A percentile compares a stretch with the other conserved stretches of the same genome.
These are phyloP conservation scores for Hypoxylon sp. DNA, from an alignment of 2,329 filamentous ascomycete species.

Conservation along the genomic window DNA sequence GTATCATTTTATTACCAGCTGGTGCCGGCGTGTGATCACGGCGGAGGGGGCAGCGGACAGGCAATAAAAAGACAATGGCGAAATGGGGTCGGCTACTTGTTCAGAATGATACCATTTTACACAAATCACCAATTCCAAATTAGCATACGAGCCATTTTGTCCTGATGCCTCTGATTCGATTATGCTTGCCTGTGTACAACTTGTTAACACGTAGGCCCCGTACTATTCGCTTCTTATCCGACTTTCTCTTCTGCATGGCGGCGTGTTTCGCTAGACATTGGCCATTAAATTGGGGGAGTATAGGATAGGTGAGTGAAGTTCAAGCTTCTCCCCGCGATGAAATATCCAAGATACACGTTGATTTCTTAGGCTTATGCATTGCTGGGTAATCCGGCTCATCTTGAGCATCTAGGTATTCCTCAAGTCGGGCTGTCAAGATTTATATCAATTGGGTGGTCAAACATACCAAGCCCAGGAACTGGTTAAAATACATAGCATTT, in stretches of 20 bases:
- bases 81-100: slow-evolving; percentile 21
- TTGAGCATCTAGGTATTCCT: no score
- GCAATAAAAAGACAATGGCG: slow-evolving; percentile 20
- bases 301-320: neutral
- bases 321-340: no score
- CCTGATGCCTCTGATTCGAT: neutral
- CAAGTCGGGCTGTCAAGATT: no score
- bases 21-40: slow-evolving; percentile 7
- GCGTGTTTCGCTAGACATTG: neutral
- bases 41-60: neutral
- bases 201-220: neutral
- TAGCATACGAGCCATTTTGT: neutral
- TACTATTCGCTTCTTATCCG: neutral
- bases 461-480: no score
- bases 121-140: neutral
- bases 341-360: no score
- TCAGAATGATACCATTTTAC: slow-evolving; percentile 40
- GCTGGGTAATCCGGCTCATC: no score
- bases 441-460: no score
- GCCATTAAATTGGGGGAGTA: neutral
- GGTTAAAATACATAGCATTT: no score
- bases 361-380: no score
- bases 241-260: neutral
- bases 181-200: neutral
- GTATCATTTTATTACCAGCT: slow-evolving; percentile 11